These are phyloP conservation scores for Akanthomyces uredinophilus DNA, from an alignment of 2,329 filamentous ascomycete genomes.

Conservation along the genomic window DNA sequence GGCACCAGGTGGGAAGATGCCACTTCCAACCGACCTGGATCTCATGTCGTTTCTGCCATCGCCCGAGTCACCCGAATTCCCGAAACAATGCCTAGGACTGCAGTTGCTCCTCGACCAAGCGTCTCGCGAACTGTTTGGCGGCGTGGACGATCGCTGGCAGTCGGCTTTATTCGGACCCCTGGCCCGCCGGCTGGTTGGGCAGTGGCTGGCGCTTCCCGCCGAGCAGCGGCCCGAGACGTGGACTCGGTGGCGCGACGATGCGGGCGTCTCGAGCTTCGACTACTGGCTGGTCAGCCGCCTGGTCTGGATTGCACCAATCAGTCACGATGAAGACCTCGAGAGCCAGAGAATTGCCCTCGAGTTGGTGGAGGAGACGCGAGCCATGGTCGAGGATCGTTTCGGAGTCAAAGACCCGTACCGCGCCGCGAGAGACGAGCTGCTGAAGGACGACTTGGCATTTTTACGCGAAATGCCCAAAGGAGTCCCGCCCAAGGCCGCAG, in stretches of 20 bases:
- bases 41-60: slow-evolving; percentile 5
- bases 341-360: background rate
- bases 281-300: slow-evolving; percentile 4
- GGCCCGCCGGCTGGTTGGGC: background rate
- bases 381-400: slow-evolving; percentile 2
- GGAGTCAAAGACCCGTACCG: slow-evolving; percentile 1
- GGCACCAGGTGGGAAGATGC: background rate
- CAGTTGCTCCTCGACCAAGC: background rate
- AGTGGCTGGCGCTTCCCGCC: background rate
- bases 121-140: background rate
- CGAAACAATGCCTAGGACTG: background rate
- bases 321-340: background rate
- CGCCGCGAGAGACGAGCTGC: background rate
- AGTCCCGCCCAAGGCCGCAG: background rate
- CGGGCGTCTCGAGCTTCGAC: background rate
- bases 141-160: background rate
- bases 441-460: background rate
- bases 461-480: slow-evolving; percentile 1
- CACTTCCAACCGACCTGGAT: background rate
- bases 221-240: background rate
- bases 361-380: background rate
- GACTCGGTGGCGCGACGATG: slow-evolving; percentile 7
- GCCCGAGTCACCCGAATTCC: slow-evolving; percentile 5
- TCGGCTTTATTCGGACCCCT: slow-evolving; percentile 3
- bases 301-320: background rate